Base-by-base conservation (phyloP, 2,329 filamentous ascomycete species). In the Gaeumannomyces tritici region DNA sequence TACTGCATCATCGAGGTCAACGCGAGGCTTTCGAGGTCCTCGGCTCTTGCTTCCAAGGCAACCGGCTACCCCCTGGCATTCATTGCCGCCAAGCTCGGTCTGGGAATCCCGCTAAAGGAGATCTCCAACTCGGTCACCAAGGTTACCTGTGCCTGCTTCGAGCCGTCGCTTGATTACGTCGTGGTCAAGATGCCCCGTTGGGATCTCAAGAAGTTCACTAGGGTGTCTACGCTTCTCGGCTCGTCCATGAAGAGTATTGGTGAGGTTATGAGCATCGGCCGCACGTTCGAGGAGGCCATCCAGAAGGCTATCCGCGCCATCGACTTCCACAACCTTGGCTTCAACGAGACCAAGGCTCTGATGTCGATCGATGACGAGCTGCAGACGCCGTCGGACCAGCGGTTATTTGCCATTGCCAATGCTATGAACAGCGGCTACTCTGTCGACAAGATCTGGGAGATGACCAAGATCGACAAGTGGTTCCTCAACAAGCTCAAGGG, bases 211-310 rank as follows among this genome's bases (percentile, higher is more conserved):
- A 99, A 99, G 79, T 99, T 99, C 77, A 96, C 91, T 31, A 88
- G 95, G 67, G 95, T 98, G 27, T 98, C 93, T 4, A 98, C 93
- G 1, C 89, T 96, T 72, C 88, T 99, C 28, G 93, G 93, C 33
- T 98, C 95, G 3, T 96, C 93, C 15, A 99, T 99, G 95, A 99
- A 98, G 88, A 96, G 91, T 84, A 93, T 99, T 61, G 95, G 95
- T 72, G 95, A 99, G 75, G 95, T 99, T 67, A 98, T 99, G 95
- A 93, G 90, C 71, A 97, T 99, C 68, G 95, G 95, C 63, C 83
- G 95, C 67, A 96, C 90, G 0, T 99, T 99, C 69, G 95, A 99
- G 76, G 95, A 99, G 77, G 95, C 95, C 11, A 96, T 99, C 55
- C 95, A 99, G 71, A 99, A 98, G 76, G 95, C 95, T 26, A 99